A percentile compares a stretch with the other conserved stretches of the same genome.
These are phyloP conservation scores for Trypanosoma caninum DNA, from an alignment of 208 protist species.

Conservation along the genomic window DNA sequence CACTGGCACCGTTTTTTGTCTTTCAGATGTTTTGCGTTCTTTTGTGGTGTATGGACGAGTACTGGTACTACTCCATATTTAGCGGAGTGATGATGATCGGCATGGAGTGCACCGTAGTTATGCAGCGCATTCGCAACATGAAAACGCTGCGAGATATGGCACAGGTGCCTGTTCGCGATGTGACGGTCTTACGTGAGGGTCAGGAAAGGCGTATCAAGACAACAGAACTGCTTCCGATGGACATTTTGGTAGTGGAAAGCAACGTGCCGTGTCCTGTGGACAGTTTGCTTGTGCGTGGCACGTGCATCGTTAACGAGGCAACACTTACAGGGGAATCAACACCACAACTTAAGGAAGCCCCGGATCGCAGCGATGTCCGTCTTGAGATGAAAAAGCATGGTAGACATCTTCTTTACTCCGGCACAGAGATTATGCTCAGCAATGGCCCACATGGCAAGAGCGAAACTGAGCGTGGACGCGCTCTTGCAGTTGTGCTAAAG, in stretches of 20 bases:
- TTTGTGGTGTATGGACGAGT: slow-evolving; percentile 96
- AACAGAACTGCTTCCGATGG: slow-evolving; percentile 91
- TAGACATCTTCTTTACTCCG: slow-evolving; percentile 92
- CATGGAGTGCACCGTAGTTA: slow-evolving; percentile 96
- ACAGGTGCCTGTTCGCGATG: slow-evolving; percentile 76
- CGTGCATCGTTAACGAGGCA: slow-evolving; percentile 98
- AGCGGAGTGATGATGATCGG: slow-evolving; percentile 97
- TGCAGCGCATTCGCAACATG: slow-evolving; percentile 93
- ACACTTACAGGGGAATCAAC: slow-evolving; percentile 99
- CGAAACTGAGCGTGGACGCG: slow-evolving; percentile 36
- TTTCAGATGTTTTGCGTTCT: slow-evolving; percentile 98
- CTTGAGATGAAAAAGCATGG: slow-evolving; percentile 89
- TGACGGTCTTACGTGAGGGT: slow-evolving; percentile 72
- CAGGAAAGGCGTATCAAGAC: slow-evolving; percentile 58
- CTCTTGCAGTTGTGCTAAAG: slow-evolving; percentile 95
- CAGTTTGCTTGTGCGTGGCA: slow-evolving; percentile 93
- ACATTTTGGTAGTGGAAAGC: slow-evolving; percentile 90
- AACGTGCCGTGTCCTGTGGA: slow-evolving; percentile 92
- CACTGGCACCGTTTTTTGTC: slow-evolving; percentile 97
- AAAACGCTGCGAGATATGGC: slow-evolving; percentile 91
- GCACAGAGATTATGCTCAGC: slow-evolving; percentile 93
- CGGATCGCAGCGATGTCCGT: slow-evolving; percentile 56
- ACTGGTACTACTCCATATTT: slow-evolving; percentile 97
- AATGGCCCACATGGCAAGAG: slow-evolving; percentile 61
- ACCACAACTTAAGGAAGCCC: slow-evolving; percentile 96